Evolutionary conservation across 495 filamentous ascomycete species (phyloP).

Genomic region (Aspergillus cristatus): DNA sequence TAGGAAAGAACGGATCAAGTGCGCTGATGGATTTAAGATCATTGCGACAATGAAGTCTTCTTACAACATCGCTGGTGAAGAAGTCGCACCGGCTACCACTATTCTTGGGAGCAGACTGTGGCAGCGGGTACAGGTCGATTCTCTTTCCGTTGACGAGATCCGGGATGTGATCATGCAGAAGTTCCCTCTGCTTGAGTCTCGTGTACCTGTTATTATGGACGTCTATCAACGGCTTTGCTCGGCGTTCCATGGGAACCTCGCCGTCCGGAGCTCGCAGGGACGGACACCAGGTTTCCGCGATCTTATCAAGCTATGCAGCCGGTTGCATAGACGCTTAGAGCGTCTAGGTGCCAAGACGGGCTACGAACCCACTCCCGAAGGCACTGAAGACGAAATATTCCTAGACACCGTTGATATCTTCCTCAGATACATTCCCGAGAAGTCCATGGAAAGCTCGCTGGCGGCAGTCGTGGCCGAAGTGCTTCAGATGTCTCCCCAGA

Average conservation of each 20-base stretch:
- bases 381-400: constrained; percentile 73
- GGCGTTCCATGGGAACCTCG: constrained; percentile 37
- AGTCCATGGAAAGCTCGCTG: constrained; percentile 49
- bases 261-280: constrained; percentile 38
- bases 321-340: constrained; percentile 53
- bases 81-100: constrained; percentile 41
- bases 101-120: constrained; percentile 77
- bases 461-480: constrained; percentile 66
- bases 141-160: constrained; percentile 62
- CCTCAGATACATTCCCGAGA: constrained; percentile 64
- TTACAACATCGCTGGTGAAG: constrained; percentile 60
- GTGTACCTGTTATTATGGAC: constrained; percentile 60
- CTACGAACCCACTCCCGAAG: constrained; percentile 64
- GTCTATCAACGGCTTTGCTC: constrained; percentile 62
- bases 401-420: constrained; percentile 87
- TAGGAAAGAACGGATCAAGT: constrained; percentile 74
- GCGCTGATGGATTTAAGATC: constrained; percentile 74
- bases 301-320: constrained; percentile 79
- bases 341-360: constrained; percentile 56
- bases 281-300: constrained; percentile 61
- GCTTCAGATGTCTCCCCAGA: constrained; percentile 73
- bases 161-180: constrained; percentile 58
- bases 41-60: constrained; percentile 83
- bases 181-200: constrained; percentile 59
- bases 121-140: constrained; percentile 59